Evolutionary conservation across 2,329 filamentous ascomycete genomes (phyloP), one percentile per base, ranked within the genome.

Genomic region (Diaporthe humulicola): DNA sequence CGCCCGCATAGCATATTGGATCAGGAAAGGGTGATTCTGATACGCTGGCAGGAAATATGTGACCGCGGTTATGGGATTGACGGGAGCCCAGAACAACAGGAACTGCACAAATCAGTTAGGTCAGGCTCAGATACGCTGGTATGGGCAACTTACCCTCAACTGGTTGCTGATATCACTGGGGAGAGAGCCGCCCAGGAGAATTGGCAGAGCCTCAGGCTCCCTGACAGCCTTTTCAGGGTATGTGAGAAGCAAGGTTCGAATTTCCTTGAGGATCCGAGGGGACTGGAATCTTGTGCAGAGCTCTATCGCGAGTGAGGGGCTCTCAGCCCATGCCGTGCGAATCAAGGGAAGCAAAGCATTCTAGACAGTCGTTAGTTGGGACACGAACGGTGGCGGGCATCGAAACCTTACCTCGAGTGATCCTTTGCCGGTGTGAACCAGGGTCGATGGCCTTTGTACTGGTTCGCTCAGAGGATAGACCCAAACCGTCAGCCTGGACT

Each of bases 1-100:
- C 4, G 97, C 95, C 79, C 96, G 92, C 93, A 99, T 98, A 1
- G 97, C 97, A 83, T 98, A 99, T 83, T 99, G 97, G 52, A 98
- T 91, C 71, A 99, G 89, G 84, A 96, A 97, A 0, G 97, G 94
- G 80, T 99, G 93, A 80, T 98, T 96, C 54, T 93, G 92, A 83
- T 97, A 99, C 1, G 93, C 92, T 0, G 97, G 97, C 78, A 98
- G 83, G 86, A 99, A 98, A 84, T 97, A 95, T 0, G 95, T 98
- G 9, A 97, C 93, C 0, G 97, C 96, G 14, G 96, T 97, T 76
- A 98, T 93, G 0, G 97, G 97, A 80, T 98, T 98, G 42, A 98
- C 93, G 0, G 97, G 92, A 30, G 93, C 91, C 97, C 97, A 99
- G 85, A 94, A 98, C 2, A 99, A 87, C 22, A 99, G 87, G 83